A percentile compares a stretch with the other conserved stretches of the same genome.
Conservation (phyloP, 1,284 basidiomycete genomes). For the Moniliella sp. region DNA sequence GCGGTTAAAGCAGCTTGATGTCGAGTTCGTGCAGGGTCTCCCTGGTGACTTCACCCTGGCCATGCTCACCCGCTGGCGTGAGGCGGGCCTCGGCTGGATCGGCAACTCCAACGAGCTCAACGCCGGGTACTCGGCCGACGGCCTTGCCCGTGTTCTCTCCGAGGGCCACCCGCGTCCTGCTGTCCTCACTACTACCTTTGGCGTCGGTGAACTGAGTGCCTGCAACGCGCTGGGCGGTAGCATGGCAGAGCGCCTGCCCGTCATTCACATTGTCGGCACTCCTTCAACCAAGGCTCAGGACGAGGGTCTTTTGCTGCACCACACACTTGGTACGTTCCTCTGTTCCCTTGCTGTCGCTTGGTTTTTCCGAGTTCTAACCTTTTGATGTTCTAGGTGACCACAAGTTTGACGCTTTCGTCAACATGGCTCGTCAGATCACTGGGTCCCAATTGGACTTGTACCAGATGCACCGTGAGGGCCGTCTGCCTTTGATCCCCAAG, state of each 20-base stretch:
- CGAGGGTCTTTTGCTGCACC: conserved; percentile 33
- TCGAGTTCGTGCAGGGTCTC: too few species aligned
- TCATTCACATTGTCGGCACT: conserved; percentile 72
- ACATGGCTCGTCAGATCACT: conserved; percentile 56
- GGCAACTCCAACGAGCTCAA: conserved; percentile 47
- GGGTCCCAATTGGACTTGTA: neutral
- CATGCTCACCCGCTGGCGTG: too few species aligned
- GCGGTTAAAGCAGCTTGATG: too few species aligned
- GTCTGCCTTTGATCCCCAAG: neutral
- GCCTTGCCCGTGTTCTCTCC: conserved; percentile 1
- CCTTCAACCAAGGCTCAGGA: conserved; percentile 56
- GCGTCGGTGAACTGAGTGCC: conserved; percentile 53
- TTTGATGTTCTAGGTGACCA: conserved; percentile 8
- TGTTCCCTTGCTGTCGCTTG: neutral
- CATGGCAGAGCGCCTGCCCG: conserved; percentile 75
- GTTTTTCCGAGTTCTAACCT: too few species aligned
- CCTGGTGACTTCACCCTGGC: too few species aligned
- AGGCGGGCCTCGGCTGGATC: conserved; percentile 44
- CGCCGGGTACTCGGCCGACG: conserved; percentile 37
- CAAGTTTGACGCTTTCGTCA: conserved; percentile 50
- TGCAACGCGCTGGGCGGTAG: neutral
- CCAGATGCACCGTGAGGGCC: conserved; percentile 3
- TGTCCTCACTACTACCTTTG: conserved; percentile 46
- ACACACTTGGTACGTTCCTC: conserved; percentile 25
- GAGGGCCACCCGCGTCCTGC: conserved; percentile 3